phyloP scores from a whole-genome alignment of 2,329 filamentous ascomycete species.

The Pseudovirgaria hyperparasitica region DNA sequence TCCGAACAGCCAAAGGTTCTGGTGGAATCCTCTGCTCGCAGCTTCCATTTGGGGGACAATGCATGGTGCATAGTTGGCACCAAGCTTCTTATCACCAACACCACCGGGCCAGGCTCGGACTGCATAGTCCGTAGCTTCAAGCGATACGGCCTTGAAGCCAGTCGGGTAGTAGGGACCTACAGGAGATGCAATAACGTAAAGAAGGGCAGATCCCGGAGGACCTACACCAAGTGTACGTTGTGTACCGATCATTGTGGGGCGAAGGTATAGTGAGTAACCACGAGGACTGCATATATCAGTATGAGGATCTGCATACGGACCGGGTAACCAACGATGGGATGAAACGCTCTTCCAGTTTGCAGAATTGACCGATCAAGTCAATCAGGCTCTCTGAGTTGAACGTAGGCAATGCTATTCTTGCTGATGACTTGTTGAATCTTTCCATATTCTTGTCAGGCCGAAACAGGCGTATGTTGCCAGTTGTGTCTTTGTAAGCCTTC shows the following conservation, averaged over 20 bases:
- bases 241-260: slow-evolving; percentile 94
- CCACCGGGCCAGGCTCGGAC: slow-evolving; percentile 96
- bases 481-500: slow-evolving; percentile 92
- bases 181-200: slow-evolving; percentile 91
- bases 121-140: slow-evolving; percentile 93
- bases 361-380: slow-evolving; percentile 69
- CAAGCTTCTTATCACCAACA: slow-evolving; percentile 95
- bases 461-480: slow-evolving; percentile 73
- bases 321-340: slow-evolving; percentile 54
- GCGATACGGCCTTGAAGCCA: slow-evolving; percentile 90
- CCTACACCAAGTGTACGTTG: slow-evolving; percentile 88
- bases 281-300: slow-evolving; percentile 31
- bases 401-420: slow-evolving; percentile 83
- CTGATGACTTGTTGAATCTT: slow-evolving; percentile 79
- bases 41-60: slow-evolving; percentile 93
- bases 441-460: slow-evolving; percentile 94
- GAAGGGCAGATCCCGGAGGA: slow-evolving; percentile 78
- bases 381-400: slow-evolving; percentile 65
- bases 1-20: slow-evolving; percentile 96
- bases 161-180: slow-evolving; percentile 98
- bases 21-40: slow-evolving; percentile 83
- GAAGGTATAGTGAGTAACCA: slow-evolving; percentile 90
- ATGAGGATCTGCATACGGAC: not conserved
- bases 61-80: slow-evolving; percentile 98
- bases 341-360: slow-evolving; percentile 72